Percentiles rank a stretch among this genome's conserved stretches.
These are phyloP conservation scores for Podosphaera leucotricha DNA, from an alignment of 2,329 filamentous ascomycete genomes.

Conservation along the genomic window DNA sequence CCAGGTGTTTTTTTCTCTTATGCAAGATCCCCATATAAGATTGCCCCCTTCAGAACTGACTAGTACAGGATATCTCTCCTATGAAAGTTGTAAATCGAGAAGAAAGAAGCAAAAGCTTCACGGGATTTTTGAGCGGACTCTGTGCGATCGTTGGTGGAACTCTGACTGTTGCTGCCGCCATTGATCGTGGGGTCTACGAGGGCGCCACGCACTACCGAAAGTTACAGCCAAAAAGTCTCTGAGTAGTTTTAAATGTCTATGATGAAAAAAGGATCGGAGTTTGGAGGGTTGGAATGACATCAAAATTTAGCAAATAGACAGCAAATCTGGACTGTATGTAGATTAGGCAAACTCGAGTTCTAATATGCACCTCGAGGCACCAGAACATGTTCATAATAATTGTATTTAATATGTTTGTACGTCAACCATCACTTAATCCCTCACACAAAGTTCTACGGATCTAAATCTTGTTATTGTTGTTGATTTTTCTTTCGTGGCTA, in stretches of 20 bases:
- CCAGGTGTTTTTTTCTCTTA: constrained; percentile 98
- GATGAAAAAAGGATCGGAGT: constrained; percentile 7
- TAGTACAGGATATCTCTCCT: constrained; percentile 66
- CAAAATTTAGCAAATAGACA: not conserved
- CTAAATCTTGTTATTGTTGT: no score
- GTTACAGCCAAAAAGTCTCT: constrained; percentile 43
- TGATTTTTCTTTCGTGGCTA: no score
- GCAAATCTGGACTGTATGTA: not conserved
- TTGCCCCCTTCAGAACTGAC: constrained; percentile 6
- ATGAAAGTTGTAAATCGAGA: constrained; percentile 99
- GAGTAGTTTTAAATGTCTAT: constrained; percentile 1
- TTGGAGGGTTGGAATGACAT: constrained; percentile 7
- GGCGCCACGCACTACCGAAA: constrained; percentile 70
- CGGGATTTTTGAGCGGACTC: constrained; percentile 77
- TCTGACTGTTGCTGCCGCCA: constrained; percentile 77
- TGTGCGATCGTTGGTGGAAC: constrained; percentile 91
- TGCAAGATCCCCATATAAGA: constrained; percentile 27
- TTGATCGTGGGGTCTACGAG: constrained; percentile 83
- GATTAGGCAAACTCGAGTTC: not conserved
- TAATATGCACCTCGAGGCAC: not conserved
- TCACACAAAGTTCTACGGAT: no score
- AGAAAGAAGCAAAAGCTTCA: constrained; percentile 67
- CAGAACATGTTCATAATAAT: not conserved
- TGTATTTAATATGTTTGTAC: no score
- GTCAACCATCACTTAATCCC: no score